Evolutionary conservation across 2,329 filamentous ascomycete species (phyloP).

Genomic region (Boeremia lycopersici): DNA sequence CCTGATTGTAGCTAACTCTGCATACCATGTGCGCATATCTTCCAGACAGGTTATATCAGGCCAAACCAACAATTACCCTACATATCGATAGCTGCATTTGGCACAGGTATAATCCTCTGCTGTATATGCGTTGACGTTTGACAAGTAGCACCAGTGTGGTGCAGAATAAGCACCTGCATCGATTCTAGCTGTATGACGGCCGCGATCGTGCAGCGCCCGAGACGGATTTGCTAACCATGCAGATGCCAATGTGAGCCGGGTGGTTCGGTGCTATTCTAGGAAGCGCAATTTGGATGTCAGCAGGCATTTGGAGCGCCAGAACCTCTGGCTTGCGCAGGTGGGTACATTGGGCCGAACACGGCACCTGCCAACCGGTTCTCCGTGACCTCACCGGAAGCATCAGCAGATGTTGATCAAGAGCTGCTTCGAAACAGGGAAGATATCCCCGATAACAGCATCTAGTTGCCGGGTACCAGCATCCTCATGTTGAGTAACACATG

Average conservation of each 20-base stretch:
- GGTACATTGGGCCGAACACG: neutral
- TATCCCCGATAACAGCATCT: no score
- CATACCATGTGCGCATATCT: no score
- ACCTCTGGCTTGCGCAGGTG: conserved; percentile 1
- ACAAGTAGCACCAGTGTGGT: conserved; percentile 1
- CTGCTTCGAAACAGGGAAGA: no score
- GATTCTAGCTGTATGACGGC: neutral
- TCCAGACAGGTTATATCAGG: neutral
- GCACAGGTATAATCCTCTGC: neutral
- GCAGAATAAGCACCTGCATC: neutral
- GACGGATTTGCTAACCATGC: neutral
- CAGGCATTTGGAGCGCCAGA: neutral
- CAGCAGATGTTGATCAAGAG: no score
- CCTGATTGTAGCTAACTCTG: no score
- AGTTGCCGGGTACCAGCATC: neutral
- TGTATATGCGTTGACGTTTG: neutral
- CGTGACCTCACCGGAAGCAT: no score
- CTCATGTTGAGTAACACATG: neutral
- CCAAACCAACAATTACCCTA: neutral
- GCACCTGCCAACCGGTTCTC: neutral
- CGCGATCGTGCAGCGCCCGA: neutral
- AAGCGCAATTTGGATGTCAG: neutral
- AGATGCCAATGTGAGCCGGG: neutral
- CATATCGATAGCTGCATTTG: neutral
- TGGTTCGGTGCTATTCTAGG: neutral